Evolutionary conservation across 2,329 filamentous ascomycete genomes (phyloP), one percentile per base, ranked within the genome.

Genomic region (Simplicillium aogashimaense): DNA sequence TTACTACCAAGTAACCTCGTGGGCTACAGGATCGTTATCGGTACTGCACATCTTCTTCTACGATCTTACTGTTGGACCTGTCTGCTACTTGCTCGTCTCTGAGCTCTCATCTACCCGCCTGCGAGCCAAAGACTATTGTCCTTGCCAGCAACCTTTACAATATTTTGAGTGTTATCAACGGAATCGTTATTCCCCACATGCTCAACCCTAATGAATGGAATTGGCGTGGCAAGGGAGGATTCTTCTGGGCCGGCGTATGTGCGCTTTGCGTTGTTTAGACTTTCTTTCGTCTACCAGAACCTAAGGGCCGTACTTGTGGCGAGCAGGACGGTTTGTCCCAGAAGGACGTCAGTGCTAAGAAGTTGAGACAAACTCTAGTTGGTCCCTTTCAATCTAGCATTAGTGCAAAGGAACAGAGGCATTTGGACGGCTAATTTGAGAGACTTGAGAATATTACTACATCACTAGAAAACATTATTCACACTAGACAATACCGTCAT

Each of bases 261-360:
- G 49, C 68, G 13, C 29, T 60, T 2, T 63, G 63, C n/a, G 49
- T 66, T 1, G 44, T 60, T 2, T 74, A 69, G 54, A 60, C 66
- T 3, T 67, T 55, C 45, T 66, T 66, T 45, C 63, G 61, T 35
- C 50, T 68, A 12, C 66, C 66, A 6, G 58, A 61, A 43, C 49
- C 53, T 1, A 57, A 52, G 43, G 57, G 47, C 6, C 44, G 52
- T 12, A 56, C 49, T 0, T 53, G 51, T 39, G 47, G 48, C 4
- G 55, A 60, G 44, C 36, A 60, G 28, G 54, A 59, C 37, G 37
- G 57, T 9, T 41, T 59, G 1, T 61, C 60, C 38, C 47, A 53
- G 42, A 46, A 49, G 36, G 39, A 45, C 5, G 50, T 63, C 8
- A 38, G 53, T 8, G 59, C 61, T 9, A 53, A 60, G 38, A 55